Conservation (phyloP, 2,329 filamentous ascomycete species). For the Paraphoma chrysanthemicola region DNA sequence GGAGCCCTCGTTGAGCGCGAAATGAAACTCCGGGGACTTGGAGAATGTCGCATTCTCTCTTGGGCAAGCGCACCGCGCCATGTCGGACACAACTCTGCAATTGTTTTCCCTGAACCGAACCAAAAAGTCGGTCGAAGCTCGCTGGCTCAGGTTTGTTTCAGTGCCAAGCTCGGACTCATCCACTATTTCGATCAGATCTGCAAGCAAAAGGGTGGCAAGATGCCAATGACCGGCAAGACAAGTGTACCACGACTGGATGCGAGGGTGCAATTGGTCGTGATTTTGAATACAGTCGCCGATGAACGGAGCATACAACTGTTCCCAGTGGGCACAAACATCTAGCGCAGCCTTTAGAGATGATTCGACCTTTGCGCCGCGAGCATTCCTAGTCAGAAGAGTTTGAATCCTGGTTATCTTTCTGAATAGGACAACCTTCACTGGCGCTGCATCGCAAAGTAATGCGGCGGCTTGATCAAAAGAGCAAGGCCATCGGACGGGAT, state of each 20-base stretch:
- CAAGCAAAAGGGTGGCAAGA: slow-evolving; percentile 62
- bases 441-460: slow-evolving; percentile 60
- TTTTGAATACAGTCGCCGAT: slow-evolving; percentile 60
- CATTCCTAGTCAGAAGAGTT: slow-evolving; percentile 55
- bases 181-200: slow-evolving; percentile 61
- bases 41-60: slow-evolving; percentile 33
- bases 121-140: slow-evolving; percentile 44
- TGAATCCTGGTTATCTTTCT: slow-evolving; percentile 64
- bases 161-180: slow-evolving; percentile 49
- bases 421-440: slow-evolving; percentile 66
- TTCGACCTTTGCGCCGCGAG: slow-evolving; percentile 52
- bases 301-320: slow-evolving; percentile 59
- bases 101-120: slow-evolving; percentile 53
- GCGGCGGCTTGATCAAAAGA: slow-evolving; percentile 60
- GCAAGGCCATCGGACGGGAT: slow-evolving; percentile 60
- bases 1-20: slow-evolving; percentile 61
- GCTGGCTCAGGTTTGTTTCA: slow-evolving; percentile 29
- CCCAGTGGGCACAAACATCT: slow-evolving; percentile 64
- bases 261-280: slow-evolving; percentile 59
- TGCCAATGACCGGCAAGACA: slow-evolving; percentile 66
- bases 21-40: slow-evolving; percentile 56
- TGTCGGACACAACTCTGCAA: slow-evolving; percentile 55
- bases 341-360: slow-evolving; percentile 57
- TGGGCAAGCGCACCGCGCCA: slow-evolving; percentile 57
- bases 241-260: slow-evolving; percentile 67